Evolutionary conservation across 208 protist genomes (phyloP).

Genomic region (Leishmania aethiopica): DNA sequence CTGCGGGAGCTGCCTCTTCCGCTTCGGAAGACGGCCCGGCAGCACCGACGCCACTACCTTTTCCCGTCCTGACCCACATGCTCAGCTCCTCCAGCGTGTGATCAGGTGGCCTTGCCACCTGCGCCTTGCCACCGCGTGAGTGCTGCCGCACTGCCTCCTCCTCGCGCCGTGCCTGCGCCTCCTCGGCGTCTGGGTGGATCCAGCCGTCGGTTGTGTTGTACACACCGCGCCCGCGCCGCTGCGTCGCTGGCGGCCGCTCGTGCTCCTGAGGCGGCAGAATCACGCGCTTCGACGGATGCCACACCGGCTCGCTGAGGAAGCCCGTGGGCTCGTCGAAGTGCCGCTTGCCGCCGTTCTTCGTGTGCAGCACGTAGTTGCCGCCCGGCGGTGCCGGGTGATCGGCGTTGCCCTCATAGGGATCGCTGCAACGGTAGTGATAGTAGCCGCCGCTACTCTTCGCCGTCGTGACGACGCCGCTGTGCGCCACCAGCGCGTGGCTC

Average conservation of each 20-base stretch:
- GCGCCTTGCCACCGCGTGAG: conserved; percentile 41
- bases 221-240: conserved; percentile 33
- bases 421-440: background rate
- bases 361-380: conserved; percentile 65
- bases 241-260: conserved; percentile 1
- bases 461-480: conserved; percentile 20
- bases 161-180: conserved; percentile 16
- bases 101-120: conserved; percentile 47
- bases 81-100: conserved; percentile 64
- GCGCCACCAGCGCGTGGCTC: conserved; percentile 42
- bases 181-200: conserved; percentile 34
- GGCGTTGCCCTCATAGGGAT: conserved; percentile 18
- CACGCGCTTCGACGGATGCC: conserved; percentile 35
- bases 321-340: conserved; percentile 67
- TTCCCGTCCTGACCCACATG: conserved; percentile 28
- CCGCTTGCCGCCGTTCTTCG: conserved; percentile 61
- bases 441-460: background rate
- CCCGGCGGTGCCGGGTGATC: conserved; percentile 23
- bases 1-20: background rate
- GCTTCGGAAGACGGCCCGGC: background rate
- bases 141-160: conserved; percentile 13
- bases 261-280: conserved; percentile 18
- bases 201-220: conserved; percentile 31
- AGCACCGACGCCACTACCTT: background rate
- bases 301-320: conserved; percentile 29